Evolutionary conservation across 768 basidiomycete genomes (phyloP), one percentile per base, ranked within the genome.

Genomic region (Baorangia bicolor): DNA sequence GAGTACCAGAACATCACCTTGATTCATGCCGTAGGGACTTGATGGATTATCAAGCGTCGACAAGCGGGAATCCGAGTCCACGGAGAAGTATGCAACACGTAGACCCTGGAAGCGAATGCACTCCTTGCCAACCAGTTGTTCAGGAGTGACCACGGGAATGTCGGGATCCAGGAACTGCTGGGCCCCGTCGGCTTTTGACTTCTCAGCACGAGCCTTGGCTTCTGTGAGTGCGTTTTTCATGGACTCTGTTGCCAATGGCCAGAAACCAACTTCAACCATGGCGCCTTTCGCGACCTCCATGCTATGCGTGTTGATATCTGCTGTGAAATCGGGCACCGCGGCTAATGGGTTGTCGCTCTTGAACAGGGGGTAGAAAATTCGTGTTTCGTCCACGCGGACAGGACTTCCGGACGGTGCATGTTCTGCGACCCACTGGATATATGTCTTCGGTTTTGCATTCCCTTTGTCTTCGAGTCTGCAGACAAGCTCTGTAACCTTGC

Each of bases 351-450:
- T 88, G 67, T 96, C 94, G 61, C 89, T 92, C 75, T 91, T 93
- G 86, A 98, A 99, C 5, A 99, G 76, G 21, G 86, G 90, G 67
- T 94, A 83, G 81, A 98, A 98, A 63, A 97, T 81, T 42, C 95
- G 86, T 37, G 89, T 90, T 74, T 99, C 95, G 69, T 92, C 88
- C 61, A 98, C 79, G 44, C 73, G 75, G 52, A 98, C 89, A 16
- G 95, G 93, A 62, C 89, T 92, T 8, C 87, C 85, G 2, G 89
- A 87, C 21, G 83, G 74, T 8, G 78, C 72, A 68, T 94, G 90
- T 67, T 92, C 88, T 25, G 91, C 93, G 14, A 99, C 92, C 96
- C 96, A 99, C 67, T 98, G 96, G 64, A 98, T 93, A 73, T 85
- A 98, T 30, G 93, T 85, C 68, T 96, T 98, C 13, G 92, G 90